Evolutionary conservation across 345 rosid genomes (phyloP), one percentile per base, ranked within the genome.

Genomic region (Aquilaria yunnanensis): DNA sequence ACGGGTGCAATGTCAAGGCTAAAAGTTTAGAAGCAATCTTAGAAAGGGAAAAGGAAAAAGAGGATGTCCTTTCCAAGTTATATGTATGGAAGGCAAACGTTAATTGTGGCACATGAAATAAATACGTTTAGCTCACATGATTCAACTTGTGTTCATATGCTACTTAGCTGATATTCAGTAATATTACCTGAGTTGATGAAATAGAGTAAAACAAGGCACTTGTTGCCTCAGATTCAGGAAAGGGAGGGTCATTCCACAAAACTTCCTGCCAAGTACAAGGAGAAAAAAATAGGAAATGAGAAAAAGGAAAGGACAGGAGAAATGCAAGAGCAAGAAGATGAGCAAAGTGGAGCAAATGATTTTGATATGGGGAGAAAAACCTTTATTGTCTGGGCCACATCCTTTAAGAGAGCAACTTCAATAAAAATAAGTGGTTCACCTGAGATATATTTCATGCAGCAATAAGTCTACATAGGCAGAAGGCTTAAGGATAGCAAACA

Each of bases 381-480:
- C 91, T 94, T 96, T 81, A 94, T 86, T 52, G 90, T 82, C 72
- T 78, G 77, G 56, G 91, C 95, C 78, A 82, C 81, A 46, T 77
- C 75, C 79, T 82, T 88, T 74, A 86, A 69, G 59, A 94, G 92
- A 43, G 93, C 97, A 80, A 94, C 99, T 81, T 94, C 99, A 48
- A 90, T 90, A 76, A 90, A 94, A 67, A 94, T 90, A 72, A 94
- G 99, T 23, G 99, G 99, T 14, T 94, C 97, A 54, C 97, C 99
- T 90, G 72, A 60, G 70, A 74, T 13, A 69, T 46, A 14, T 5
- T 13, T 9, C 9, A 3, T 12, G 10, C 43, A 52, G 50, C 47
- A n/a, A 12, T 12, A 37, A 3, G 7, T 37, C 43, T 37, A 37
- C 8, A 9, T 37, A 37, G 43, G 43, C 43, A 37, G 23, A 23